These are phyloP conservation scores for Tuber indicum DNA, from an alignment of 495 filamentous ascomycete species.

Conservation along the genomic window DNA sequence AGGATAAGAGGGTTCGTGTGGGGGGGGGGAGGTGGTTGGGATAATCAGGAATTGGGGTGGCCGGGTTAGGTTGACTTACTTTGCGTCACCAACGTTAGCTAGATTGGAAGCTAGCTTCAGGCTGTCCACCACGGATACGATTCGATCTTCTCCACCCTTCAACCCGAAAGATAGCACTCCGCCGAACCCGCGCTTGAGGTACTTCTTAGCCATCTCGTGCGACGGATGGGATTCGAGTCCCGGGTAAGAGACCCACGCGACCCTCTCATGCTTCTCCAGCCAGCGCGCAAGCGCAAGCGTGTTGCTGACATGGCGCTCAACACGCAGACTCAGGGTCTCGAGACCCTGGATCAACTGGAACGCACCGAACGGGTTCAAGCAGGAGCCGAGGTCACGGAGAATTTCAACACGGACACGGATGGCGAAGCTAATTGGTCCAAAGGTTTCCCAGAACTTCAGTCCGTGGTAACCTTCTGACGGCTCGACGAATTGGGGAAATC, in stretches of 20 bases:
- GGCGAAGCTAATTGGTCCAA: conserved; percentile 75
- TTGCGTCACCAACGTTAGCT: conserved; percentile 70
- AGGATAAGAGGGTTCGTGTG: background rate
- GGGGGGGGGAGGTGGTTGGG: background rate
- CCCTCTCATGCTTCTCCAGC: conserved; percentile 74
- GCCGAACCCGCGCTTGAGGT: conserved; percentile 79
- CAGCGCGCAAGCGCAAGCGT: conserved; percentile 73
- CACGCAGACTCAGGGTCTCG: conserved; percentile 82
- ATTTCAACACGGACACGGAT: conserved; percentile 81
- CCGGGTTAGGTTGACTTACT: conserved; percentile 47
- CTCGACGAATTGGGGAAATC: conserved; percentile 91
- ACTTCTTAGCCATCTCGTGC: conserved; percentile 80
- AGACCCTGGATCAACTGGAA: conserved; percentile 86
- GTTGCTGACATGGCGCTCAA: conserved; percentile 83
- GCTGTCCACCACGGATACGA: conserved; percentile 80
- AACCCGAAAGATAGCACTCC: conserved; percentile 91
- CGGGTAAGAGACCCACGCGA: conserved; percentile 91
- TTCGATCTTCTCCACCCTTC: conserved; percentile 75
- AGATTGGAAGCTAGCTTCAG: conserved; percentile 94
- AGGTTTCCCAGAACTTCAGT: conserved; percentile 94
- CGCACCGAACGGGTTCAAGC: conserved; percentile 89
- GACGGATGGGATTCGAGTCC: conserved; percentile 75
- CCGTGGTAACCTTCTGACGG: conserved; percentile 92
- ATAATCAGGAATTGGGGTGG: background rate
- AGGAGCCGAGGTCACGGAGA: conserved; percentile 76